A percentile compares a stretch with the other conserved stretches of the same genome.
phyloP scores from a whole-genome alignment of 768 basidiomycete species.

The Tubosaeta sp. region DNA sequence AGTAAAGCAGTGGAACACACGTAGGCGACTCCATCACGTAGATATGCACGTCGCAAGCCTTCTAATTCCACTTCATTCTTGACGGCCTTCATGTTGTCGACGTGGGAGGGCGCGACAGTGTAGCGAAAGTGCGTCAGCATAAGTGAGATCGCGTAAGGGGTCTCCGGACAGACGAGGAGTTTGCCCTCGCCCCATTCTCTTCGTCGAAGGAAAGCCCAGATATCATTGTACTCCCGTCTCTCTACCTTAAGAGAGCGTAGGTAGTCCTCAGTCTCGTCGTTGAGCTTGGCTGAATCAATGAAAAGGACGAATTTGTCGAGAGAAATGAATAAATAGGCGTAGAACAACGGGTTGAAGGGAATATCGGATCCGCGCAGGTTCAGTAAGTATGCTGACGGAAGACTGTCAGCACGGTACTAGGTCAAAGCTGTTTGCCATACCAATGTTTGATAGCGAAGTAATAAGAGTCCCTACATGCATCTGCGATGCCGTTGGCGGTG shows the following conservation, averaged over 20 bases:
- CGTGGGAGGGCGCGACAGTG: constrained; percentile 62
- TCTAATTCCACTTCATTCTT: constrained; percentile 88
- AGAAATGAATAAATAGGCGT: constrained; percentile 77
- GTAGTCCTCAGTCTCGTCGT: constrained; percentile 54
- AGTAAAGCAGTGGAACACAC: constrained; percentile 40
- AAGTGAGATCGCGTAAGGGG: constrained; percentile 78
- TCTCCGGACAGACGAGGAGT: constrained; percentile 68
- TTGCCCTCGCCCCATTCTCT: constrained; percentile 80
- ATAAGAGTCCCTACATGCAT: constrained; percentile 65
- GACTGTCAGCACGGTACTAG: constrained; percentile 1
- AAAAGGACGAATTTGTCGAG: constrained; percentile 65
- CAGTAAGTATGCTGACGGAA: constrained; percentile 66
- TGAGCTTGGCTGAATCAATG: constrained; percentile 65
- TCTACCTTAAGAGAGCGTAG: constrained; percentile 55
- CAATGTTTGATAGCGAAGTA: constrained; percentile 66
- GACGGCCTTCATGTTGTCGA: constrained; percentile 77
- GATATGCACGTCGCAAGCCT: constrained; percentile 78
- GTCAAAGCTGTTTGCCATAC: constrained; percentile 34
- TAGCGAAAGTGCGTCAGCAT: constrained; percentile 83
- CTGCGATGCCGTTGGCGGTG: constrained; percentile 55
- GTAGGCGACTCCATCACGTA: constrained; percentile 85
- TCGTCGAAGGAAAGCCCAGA: constrained; percentile 74
- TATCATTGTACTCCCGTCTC: constrained; percentile 63
- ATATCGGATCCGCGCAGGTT: constrained; percentile 90
- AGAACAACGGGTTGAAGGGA: constrained; percentile 90